phyloP scores from a whole-genome alignment of 2,329 filamentous ascomycete genomes.

The Colletotrichum scovillei region DNA sequence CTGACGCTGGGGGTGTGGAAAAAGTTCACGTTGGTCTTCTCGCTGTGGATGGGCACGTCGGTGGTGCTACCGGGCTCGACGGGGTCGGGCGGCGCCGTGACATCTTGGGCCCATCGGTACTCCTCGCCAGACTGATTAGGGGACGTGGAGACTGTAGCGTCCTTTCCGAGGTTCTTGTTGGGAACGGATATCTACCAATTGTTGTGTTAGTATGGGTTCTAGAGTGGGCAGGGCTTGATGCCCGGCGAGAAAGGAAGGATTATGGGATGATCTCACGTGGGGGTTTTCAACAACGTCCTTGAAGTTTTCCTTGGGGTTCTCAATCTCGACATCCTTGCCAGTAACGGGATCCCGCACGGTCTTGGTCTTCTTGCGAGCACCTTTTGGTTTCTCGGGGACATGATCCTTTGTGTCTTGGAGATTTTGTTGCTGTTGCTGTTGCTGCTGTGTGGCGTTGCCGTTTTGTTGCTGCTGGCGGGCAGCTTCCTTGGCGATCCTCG shows the following conservation, averaged over 20 bases:
- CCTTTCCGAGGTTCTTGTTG: constrained; percentile 86
- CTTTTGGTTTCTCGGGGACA: constrained; percentile 42
- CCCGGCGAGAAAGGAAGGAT: neutral
- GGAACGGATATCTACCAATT: constrained; percentile 77
- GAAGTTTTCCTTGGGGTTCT: constrained; percentile 78
- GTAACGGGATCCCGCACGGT: constrained; percentile 89
- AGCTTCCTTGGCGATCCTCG: constrained; percentile 33
- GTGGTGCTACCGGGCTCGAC: constrained; percentile 84
- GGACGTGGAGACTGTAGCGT: constrained; percentile 78
- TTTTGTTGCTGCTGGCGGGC: neutral
- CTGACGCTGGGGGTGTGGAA: constrained; percentile 92
- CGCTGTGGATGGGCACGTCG: constrained; percentile 94
- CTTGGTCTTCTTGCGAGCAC: constrained; percentile 64
- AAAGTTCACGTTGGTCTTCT: constrained; percentile 96
- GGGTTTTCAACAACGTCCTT: constrained; percentile 79
- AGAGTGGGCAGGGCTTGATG: no score
- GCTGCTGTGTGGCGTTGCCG: neutral
- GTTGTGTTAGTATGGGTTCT: neutral
- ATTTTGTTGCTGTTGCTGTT: neutral
- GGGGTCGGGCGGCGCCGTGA: constrained; percentile 91
- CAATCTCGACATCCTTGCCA: constrained; percentile 85
- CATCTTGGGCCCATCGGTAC: constrained; percentile 87
- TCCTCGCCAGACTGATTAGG: constrained; percentile 78
- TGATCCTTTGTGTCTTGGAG: constrained; percentile 55
- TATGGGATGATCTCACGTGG: constrained; percentile 58